phyloP scores from a whole-genome alignment of 2,329 filamentous ascomycete genomes.

The Cryoendolithus antarcticus region DNA sequence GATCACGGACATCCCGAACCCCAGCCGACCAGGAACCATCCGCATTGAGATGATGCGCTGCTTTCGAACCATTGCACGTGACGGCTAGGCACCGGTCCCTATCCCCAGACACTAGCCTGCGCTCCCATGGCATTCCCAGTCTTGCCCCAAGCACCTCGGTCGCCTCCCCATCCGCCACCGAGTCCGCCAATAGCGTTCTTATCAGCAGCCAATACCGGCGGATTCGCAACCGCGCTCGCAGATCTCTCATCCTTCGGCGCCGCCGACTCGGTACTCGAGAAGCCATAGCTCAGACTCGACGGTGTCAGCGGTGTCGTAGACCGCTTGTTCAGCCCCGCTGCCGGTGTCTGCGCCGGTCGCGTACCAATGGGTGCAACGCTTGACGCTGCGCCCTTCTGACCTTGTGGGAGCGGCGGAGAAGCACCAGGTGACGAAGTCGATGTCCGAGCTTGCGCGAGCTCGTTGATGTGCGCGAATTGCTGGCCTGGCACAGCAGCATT shows the following conservation, averaged over 20 bases:
- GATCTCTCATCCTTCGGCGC: slow-evolving; percentile 39
- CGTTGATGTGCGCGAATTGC: slow-evolving; percentile 30
- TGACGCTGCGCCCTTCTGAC: slow-evolving; percentile 45
- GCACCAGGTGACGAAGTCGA: slow-evolving; percentile 76
- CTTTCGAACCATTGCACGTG: too few relatives aligned
- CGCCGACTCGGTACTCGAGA: slow-evolving; percentile 33
- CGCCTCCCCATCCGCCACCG: slow-evolving; percentile 64
- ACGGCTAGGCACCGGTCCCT: slow-evolving; percentile 15
- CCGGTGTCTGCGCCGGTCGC: slow-evolving; percentile 57
- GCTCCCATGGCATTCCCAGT: slow-evolving; percentile 47
- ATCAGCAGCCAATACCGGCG: slow-evolving; percentile 28
- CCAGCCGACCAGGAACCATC: too few relatives aligned
- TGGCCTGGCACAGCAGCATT: slow-evolving; percentile 44
- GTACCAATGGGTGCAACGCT: slow-evolving; percentile 89
- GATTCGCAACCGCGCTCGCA: slow-evolving; percentile 47
- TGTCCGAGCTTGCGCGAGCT: slow-evolving; percentile 60
- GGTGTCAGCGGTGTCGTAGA: slow-evolving; percentile 72
- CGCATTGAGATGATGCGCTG: too few relatives aligned
- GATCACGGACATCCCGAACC: too few relatives aligned
- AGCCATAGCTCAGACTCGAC: slow-evolving; percentile 73
- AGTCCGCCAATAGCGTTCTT: slow-evolving; percentile 28
- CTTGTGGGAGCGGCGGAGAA: slow-evolving; percentile 57
- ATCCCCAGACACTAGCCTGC: slow-evolving; percentile 91
- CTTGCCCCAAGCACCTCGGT: slow-evolving; percentile 74
- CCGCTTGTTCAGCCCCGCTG: slow-evolving; percentile 59